Evolutionary conservation across 1,284 basidiomycete genomes (phyloP).

Genomic region (Malassezia equina): DNA sequence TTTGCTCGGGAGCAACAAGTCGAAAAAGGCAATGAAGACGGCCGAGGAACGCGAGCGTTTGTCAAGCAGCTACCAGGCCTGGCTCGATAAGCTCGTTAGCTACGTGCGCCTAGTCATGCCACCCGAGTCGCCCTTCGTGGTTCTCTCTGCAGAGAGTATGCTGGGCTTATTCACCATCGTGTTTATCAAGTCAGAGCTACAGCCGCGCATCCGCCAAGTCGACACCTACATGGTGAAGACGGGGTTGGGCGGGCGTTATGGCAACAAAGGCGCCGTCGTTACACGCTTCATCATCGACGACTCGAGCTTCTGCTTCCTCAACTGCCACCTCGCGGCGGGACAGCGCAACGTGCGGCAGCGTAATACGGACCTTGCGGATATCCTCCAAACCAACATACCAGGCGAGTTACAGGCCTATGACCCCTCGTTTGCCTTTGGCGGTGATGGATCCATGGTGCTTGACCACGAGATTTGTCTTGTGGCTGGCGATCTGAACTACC

Average conservation of each 20-base stretch:
- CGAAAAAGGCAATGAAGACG: conserved; percentile 18
- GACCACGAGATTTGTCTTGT: conserved; percentile 91
- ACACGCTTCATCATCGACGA: conserved; percentile 81
- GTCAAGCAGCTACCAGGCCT: conserved; percentile 19
- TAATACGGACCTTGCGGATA: conserved; percentile 70
- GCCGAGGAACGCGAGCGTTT: conserved; percentile 6
- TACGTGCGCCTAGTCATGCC: conserved; percentile 36
- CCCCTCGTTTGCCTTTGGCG: conserved; percentile 66
- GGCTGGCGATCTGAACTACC: conserved; percentile 58
- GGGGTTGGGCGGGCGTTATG: conserved; percentile 82
- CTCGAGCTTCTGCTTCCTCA: conserved; percentile 68
- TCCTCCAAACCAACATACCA: conserved; percentile 27
- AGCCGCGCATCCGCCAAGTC: conserved; percentile 58
- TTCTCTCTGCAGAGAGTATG: conserved; percentile 74
- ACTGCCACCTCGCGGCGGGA: conserved; percentile 90
- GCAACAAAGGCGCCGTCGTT: conserved; percentile 93
- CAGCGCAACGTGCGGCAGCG: conserved; percentile 70
- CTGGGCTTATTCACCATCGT: conserved; percentile 82
- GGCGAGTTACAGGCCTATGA: conserved; percentile 45
- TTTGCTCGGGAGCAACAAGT: conserved; percentile 29
- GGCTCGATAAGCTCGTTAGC: conserved; percentile 34
- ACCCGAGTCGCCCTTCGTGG: conserved; percentile 57
- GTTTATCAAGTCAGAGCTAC: conserved; percentile 60
- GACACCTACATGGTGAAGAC: conserved; percentile 73
- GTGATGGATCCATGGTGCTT: conserved; percentile 82